Conservation (phyloP, 2,329 filamentous ascomycete genomes). For the Colletotrichum sojae region DNA sequence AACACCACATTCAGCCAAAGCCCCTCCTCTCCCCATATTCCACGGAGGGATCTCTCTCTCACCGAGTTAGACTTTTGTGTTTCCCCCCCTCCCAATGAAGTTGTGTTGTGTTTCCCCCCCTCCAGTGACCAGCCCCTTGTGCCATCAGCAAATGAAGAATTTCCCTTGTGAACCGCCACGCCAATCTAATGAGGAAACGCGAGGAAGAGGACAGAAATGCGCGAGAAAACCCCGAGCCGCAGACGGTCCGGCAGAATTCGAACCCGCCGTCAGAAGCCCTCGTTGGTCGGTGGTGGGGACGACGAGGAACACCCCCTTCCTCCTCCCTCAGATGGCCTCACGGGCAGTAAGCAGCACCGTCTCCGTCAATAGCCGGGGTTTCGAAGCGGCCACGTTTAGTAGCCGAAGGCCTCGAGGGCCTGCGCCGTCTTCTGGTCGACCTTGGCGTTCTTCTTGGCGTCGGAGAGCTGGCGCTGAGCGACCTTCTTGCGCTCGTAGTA, state of each 20-base stretch:
- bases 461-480: conserved; percentile 87
- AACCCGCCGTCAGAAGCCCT: conserved; percentile 34
- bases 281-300: not conserved
- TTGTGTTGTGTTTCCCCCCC: conserved; percentile 29
- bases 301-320: conserved; percentile 38
- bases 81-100: conserved; percentile 36
- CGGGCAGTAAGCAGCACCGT: not conserved
- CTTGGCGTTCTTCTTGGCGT: conserved; percentile 93
- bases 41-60: conserved; percentile 19
- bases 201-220: conserved; percentile 60
- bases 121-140: conserved; percentile 53
- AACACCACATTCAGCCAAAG: conserved; percentile 20
- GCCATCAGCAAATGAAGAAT: conserved; percentile 65
- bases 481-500: conserved; percentile 99
- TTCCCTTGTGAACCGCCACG: conserved; percentile 66
- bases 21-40: conserved; percentile 10
- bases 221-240: conserved; percentile 35
- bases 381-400: conserved; percentile 70
- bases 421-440: conserved; percentile 89
- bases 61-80: conserved; percentile 6
- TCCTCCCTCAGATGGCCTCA: conserved; percentile 16
- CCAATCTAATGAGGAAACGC: conserved; percentile 68
- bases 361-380: conserved; percentile 19
- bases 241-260: conserved; percentile 16
- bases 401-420: conserved; percentile 91